These are phyloP conservation scores for Colletotrichum sp. DNA, from an alignment of 2,329 filamentous ascomycete genomes.

Conservation along the genomic window DNA sequence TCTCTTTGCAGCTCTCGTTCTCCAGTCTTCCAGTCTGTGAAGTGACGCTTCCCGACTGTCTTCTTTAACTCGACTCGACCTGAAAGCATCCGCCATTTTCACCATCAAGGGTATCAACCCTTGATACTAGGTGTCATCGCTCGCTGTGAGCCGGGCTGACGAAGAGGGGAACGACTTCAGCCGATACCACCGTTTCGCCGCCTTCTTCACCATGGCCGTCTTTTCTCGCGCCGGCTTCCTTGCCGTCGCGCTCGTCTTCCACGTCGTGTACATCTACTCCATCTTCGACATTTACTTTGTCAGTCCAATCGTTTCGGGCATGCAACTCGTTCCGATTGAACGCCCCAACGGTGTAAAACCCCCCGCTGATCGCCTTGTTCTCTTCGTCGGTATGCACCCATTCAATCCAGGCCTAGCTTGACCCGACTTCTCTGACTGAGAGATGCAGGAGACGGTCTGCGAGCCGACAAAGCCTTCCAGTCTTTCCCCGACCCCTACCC, in stretches of 20 bases:
- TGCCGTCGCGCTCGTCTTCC: constrained; percentile 88
- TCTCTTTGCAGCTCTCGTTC: neutral
- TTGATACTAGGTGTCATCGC: neutral
- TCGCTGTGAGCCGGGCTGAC: neutral
- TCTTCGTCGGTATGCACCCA: constrained; percentile 78
- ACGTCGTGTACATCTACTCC: constrained; percentile 90
- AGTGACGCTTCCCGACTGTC: neutral
- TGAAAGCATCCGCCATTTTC: neutral
- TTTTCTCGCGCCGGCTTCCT: constrained; percentile 80
- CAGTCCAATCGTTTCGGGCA: constrained; percentile 94
- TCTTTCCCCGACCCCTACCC: constrained; percentile 87
- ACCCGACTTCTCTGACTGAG: neutral
- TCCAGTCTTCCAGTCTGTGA: neutral
- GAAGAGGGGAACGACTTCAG: neutral
- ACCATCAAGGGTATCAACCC: neutral
- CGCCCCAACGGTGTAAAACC: constrained; percentile 64
- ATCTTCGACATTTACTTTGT: constrained; percentile 99
- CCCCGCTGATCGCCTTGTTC: constrained; percentile 86
- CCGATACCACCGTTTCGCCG: neutral
- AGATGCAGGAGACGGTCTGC: constrained; percentile 78
- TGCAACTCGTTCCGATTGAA: constrained; percentile 80
- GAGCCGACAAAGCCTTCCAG: constrained; percentile 97
- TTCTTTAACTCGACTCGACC: neutral
- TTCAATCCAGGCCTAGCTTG: neutral
- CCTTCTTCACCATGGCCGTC: constrained; percentile 51